These are phyloP conservation scores for Pythium scleroteichum DNA, from an alignment of 352 stramenopile genomes.

Conservation along the genomic window DNA sequence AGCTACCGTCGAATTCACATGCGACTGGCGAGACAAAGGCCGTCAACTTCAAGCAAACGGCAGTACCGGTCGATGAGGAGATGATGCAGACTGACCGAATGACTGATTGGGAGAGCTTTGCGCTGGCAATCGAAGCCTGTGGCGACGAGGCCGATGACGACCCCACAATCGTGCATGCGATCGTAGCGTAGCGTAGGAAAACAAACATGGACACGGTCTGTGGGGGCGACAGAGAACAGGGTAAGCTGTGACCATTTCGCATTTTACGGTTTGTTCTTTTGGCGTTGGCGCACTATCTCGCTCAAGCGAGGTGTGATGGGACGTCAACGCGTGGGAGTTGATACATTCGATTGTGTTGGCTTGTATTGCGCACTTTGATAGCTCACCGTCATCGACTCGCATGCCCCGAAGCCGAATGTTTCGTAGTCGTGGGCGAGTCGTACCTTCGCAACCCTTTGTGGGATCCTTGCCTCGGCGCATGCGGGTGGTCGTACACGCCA, in stretches of 20 bases:
- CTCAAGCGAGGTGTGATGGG: background rate
- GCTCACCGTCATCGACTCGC: slow-evolving; percentile 5
- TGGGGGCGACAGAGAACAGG: slow-evolving; percentile 1
- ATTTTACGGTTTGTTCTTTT: slow-evolving; percentile 9
- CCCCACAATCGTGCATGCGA: background rate
- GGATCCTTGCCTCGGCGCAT: background rate
- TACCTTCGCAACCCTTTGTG: slow-evolving; percentile 8
- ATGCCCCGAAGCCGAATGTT: background rate
- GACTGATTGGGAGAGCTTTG: slow-evolving; percentile 17
- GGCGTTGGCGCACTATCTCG: background rate
- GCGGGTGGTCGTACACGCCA: slow-evolving; percentile 4
- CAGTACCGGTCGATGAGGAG: background rate
- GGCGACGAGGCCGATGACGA: slow-evolving; percentile 5
- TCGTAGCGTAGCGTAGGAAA: slow-evolving; percentile 2
- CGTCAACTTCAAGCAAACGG: background rate
- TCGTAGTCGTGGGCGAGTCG: slow-evolving; percentile 12
- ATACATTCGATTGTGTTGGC: background rate
- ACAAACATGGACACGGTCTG: background rate
- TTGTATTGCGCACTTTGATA: background rate
- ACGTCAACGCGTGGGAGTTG: background rate
- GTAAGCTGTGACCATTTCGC: slow-evolving; percentile 3
- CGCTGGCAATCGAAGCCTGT: slow-evolving; percentile 18
- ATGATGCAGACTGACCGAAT: slow-evolving; percentile 8
- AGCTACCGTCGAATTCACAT: slow-evolving; percentile 4
- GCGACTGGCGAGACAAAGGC: slow-evolving; percentile 2